phyloP scores from a whole-genome alignment of 306 rosid species.

The Corylus avellana region DNA sequence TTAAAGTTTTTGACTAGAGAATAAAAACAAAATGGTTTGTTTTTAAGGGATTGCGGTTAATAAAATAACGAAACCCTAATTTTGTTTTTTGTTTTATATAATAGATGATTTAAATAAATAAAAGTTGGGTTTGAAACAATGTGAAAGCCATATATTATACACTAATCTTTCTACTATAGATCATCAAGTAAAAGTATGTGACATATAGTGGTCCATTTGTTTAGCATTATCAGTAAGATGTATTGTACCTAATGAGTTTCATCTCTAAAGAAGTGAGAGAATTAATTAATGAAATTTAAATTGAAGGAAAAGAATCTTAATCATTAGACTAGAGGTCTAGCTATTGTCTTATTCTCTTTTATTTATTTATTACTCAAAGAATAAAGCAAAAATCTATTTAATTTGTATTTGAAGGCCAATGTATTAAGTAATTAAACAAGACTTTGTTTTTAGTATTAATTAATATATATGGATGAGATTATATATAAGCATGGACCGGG shows the following conservation, averaged over 20 bases:
- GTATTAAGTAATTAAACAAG: background rate
- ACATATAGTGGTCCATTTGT: background rate
- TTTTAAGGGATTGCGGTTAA: too few species aligned
- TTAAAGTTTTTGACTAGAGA: too few species aligned
- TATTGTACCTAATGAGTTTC: background rate
- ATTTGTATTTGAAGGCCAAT: background rate
- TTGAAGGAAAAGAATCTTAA: background rate
- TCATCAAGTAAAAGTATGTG: too few species aligned
- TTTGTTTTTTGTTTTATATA: too few species aligned
- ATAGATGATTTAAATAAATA: too few species aligned
- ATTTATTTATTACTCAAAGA: background rate
- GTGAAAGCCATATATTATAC: too few species aligned
- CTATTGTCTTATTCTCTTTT: background rate
- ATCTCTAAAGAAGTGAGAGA: background rate
- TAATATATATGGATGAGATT: constrained; percentile 27
- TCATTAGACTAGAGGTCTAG: background rate
- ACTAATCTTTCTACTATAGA: too few species aligned
- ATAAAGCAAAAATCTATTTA: background rate
- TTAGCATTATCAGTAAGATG: background rate
- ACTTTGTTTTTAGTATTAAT: constrained; percentile 16
- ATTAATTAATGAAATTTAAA: background rate
- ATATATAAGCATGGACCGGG: constrained; percentile 28
- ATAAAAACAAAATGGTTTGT: too few species aligned
- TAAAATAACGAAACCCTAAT: too few species aligned
- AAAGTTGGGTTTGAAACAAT: too few species aligned